Evolutionary conservation across 192 early-diverging fungal species (phyloP).

Genomic region (Backusella parvicylindrica): DNA sequence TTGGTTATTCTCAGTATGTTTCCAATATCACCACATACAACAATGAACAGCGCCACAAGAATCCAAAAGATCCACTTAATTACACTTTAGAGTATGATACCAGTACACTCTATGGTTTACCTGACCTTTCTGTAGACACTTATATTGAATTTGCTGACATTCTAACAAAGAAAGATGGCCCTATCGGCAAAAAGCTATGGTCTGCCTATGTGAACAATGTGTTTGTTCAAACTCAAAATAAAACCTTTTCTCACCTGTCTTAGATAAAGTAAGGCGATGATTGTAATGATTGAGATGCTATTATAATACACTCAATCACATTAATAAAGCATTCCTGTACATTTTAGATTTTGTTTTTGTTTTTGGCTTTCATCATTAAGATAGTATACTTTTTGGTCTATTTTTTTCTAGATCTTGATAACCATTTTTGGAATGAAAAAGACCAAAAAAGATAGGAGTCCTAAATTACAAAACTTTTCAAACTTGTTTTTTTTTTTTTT

Average conservation of each 20-base stretch:
- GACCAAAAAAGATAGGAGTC: neutral
- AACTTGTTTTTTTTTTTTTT: neutral
- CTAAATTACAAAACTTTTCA: neutral
- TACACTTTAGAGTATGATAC: constrained; percentile 46
- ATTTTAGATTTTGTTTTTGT: no score
- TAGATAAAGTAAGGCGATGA: neutral
- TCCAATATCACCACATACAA: constrained; percentile 30
- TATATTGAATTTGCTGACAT: constrained; percentile 38
- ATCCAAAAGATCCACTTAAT: constrained; percentile 16
- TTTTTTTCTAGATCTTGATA: no score
- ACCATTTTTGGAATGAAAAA: neutral
- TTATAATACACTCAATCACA: no score
- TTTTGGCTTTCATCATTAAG: constrained; percentile 19
- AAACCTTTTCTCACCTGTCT: neutral
- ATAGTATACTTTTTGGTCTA: constrained; percentile 36
- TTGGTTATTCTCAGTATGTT: constrained; percentile 36
- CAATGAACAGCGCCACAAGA: neutral
- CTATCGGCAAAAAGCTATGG: constrained; percentile 18
- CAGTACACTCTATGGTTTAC: constrained; percentile 38
- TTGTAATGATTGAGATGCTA: neutral
- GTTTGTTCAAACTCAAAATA: constrained; percentile 27
- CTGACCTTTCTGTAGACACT: constrained; percentile 37
- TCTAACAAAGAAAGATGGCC: constrained; percentile 17
- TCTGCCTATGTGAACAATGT: constrained; percentile 22
- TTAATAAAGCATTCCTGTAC: no score